Percentiles rank a stretch among this genome's conserved stretches.
Evolutionary conservation across 768 basidiomycete genomes (phyloP).

Genomic region (Amanita rimosa): DNA sequence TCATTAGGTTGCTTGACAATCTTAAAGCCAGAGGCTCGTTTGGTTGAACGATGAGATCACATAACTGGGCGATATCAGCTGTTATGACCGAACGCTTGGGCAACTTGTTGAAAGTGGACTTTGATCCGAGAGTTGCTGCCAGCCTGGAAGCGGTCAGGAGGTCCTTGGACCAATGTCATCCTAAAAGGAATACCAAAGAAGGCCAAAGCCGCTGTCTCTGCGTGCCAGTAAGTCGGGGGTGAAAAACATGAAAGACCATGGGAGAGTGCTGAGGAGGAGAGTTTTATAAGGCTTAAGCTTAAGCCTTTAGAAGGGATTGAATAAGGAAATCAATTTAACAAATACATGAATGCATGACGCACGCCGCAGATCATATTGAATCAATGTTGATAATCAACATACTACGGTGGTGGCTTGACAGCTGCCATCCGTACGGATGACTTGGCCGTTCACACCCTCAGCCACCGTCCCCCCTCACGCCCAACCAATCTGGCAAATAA

Average conservation of each 20-base stretch:
- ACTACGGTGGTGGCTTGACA: constrained; percentile 1
- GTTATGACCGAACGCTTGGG: constrained; percentile 76
- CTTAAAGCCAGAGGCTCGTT: constrained; percentile 77
- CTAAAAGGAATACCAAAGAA: constrained; percentile 54
- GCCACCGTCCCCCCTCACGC: constrained; percentile 36
- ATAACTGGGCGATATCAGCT: constrained; percentile 75
- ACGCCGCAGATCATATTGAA: constrained; percentile 1
- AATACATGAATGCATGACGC: constrained; percentile 1
- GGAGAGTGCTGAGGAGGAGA: too few species aligned
- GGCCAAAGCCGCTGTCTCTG: constrained; percentile 80
- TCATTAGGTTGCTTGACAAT: constrained; percentile 80
- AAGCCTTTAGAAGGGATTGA: too few species aligned
- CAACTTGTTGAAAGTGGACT: constrained; percentile 76
- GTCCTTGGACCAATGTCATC: not conserved
- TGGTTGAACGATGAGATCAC: constrained; percentile 73
- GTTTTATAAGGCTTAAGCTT: too few species aligned
- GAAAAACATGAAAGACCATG: constrained; percentile 66
- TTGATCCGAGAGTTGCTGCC: constrained; percentile 82
- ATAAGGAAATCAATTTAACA: too few species aligned
- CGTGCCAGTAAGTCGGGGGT: constrained; percentile 69
- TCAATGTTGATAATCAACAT: not conserved
- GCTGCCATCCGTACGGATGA: not conserved
- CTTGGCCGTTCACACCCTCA: constrained; percentile 20
- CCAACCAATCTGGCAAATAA: constrained; percentile 55
- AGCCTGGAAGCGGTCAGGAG: constrained; percentile 43